Evolutionary conservation across 192 early-diverging fungal genomes (phyloP), one percentile per base, ranked within the genome.

Genomic region (Lobulomyces angularis): DNA sequence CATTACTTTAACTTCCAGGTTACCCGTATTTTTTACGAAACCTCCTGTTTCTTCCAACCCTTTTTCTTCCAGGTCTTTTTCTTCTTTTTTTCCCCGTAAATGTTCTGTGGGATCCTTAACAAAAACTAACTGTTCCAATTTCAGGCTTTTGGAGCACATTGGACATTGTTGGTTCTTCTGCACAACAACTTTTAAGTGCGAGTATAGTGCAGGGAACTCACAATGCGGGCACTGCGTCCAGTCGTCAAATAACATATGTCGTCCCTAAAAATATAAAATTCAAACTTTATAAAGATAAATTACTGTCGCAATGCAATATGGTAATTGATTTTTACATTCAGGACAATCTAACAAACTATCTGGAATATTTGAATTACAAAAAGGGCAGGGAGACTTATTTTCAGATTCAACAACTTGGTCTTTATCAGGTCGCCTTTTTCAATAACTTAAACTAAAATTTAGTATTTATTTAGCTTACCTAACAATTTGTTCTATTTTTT

Each of bases 281-380:
- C 3, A n/a, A 5, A 20, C 5, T 11, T 8, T 40, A 2, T 20
- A 32, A 33, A 25, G 20, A 41, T 3, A 19, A 28, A 53, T 18
- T 56, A 74, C 71, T 23, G 71, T 59, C n/a, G 62, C 71, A 39
- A 74, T 70, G 47, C 71, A 74, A 39, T 74, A 74, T 11, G 68
- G 71, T n/a, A 70, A 9, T 29, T 64, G 61, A 41, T 68, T 73
- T 51, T 74, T 72, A 62, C 71, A 74, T 34, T 65, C 63, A 26
- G 45, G 44, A 45, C 71, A 74, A 35, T 72, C 71, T 36, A 74
- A 37, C 1, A 35, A 31, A 2, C 65, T 70, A 18, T 74, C 64
- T 8, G 54, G 31, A n/a, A 74, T 41, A 25, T 27, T 35, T 28
- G 58, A 46, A 16, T 32, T 37, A 54, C 71, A 74, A 48, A 42